Evolutionary conservation across 208 protist species (phyloP), one percentile per base, ranked within the genome.

Genomic region (Crithidia sp.): DNA sequence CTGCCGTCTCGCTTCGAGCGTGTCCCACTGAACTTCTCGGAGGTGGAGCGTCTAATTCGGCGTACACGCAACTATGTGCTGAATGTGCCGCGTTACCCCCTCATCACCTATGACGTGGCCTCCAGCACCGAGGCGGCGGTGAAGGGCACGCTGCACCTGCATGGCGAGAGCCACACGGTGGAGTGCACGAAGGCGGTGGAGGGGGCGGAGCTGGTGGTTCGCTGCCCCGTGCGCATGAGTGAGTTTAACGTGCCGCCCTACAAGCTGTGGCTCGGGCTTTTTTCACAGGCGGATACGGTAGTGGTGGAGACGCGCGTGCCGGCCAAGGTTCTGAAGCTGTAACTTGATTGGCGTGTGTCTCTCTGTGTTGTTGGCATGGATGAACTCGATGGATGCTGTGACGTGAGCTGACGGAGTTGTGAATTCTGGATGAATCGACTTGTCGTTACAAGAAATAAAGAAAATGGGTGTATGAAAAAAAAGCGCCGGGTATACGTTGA

Each of bases 261-360:
- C 59, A 82, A 80, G 16, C 59, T 89, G 41, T 88, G 87, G 78
- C 64, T 93, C 58, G 90, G 90, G 10, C 71, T 97, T 0, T 93
- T 97, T 50, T 84, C 79, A 7, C 82, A 93, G 54, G 86, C 79
- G 6, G 86, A 88, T 44, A 81, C 73, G 28, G 89, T 97, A 12
- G 81, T 88, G 71, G 89, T 97, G 57, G 89, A 95, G 76, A 94
- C 90, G n/a, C 84, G 87, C 13, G 71, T 97, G 17, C 90, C 92
- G 2, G 54, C 78, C 3, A 88, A 85, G 55, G 68, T 77, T 12
- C 60, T 96, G 44, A 81, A 85, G 60, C 67, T 89, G 45, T 91
- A 79, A 60, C 13, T 57, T 40, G 10, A 65, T 66, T 66, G 8
- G 8, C 16, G 16, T 55, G 14, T 55, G 8, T 12, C 50, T 17